Conservation (phyloP, 2,329 filamentous ascomycete genomes). For the Cadophora gregata region DNA sequence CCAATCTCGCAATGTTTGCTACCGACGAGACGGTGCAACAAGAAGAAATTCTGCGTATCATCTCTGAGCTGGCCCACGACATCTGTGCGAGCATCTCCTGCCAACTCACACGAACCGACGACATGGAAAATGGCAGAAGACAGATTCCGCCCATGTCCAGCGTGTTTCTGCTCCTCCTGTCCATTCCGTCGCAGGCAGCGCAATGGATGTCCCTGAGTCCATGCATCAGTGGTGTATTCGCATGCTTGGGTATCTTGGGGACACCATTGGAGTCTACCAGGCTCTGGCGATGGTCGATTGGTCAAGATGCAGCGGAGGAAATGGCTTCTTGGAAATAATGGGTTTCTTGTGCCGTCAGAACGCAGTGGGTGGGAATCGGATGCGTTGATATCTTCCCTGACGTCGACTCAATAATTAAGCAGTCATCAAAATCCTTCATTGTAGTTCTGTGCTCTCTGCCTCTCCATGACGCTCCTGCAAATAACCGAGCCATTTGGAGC, state of each 20-base stretch:
- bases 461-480: not conserved
- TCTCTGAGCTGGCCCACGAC: constrained; percentile 33
- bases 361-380: constrained; percentile 4
- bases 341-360: not conserved
- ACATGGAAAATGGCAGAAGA: not conserved
- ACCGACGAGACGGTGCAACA: constrained; percentile 26
- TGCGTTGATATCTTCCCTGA: not conserved
- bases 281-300: constrained; percentile 28
- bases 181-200: constrained; percentile 34
- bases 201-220: constrained; percentile 32
- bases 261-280: constrained; percentile 33
- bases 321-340: constrained; percentile 12
- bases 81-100: constrained; percentile 35
- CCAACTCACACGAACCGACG: constrained; percentile 24
- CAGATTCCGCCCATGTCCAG: constrained; percentile 28
- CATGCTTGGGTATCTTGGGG: constrained; percentile 34
- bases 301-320: constrained; percentile 26
- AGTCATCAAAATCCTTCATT: not conserved
- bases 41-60: constrained; percentile 25
- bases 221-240: constrained; percentile 34
- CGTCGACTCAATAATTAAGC: not conserved
- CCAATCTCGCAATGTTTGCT: constrained; percentile 17
- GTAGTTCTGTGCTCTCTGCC: not conserved
- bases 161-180: constrained; percentile 35
- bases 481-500: not conserved